phyloP scores from a whole-genome alignment of 495 filamentous ascomycete genomes.

The Xylaria sp. region DNA sequence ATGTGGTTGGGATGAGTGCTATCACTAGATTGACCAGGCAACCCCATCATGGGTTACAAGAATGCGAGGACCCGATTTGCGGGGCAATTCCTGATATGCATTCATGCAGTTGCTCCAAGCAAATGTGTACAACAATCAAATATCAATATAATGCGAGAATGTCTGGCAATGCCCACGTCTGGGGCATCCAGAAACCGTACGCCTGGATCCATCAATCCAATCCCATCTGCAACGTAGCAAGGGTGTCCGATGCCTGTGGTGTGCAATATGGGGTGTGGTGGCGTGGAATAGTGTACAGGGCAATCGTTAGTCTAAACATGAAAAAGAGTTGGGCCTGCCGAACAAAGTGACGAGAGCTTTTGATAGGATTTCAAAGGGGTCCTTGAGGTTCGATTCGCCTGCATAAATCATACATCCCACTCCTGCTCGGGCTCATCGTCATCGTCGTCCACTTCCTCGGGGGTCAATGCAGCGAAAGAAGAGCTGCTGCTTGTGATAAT shows the following conservation, averaged over 20 bases:
- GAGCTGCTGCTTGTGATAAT: slow-evolving; percentile 44
- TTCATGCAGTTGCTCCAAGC: slow-evolving; percentile 14
- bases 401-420: slow-evolving; percentile 54
- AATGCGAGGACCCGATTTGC: not conserved
- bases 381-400: not conserved
- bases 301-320: slow-evolving; percentile 23
- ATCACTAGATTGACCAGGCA: not conserved
- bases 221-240: slow-evolving; percentile 15
- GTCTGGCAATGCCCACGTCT: slow-evolving; percentile 13
- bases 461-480: slow-evolving; percentile 57
- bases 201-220: slow-evolving; percentile 28
- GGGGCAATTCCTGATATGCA: not conserved
- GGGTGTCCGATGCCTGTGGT: slow-evolving; percentile 6
- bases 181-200: slow-evolving; percentile 22
- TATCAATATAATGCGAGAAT: slow-evolving; percentile 28
- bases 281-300: slow-evolving; percentile 26
- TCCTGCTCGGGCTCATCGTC: slow-evolving; percentile 51
- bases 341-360: not conserved
- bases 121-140: slow-evolving; percentile 30
- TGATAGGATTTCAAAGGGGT: not conserved
- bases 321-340: slow-evolving; percentile 13
- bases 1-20: slow-evolving; percentile 3
- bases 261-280: slow-evolving; percentile 12
- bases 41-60: not conserved
- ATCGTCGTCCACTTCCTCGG: slow-evolving; percentile 46